Conservation (phyloP, 75 land plant species). For the Chamaecyparis obtusa region DNA sequence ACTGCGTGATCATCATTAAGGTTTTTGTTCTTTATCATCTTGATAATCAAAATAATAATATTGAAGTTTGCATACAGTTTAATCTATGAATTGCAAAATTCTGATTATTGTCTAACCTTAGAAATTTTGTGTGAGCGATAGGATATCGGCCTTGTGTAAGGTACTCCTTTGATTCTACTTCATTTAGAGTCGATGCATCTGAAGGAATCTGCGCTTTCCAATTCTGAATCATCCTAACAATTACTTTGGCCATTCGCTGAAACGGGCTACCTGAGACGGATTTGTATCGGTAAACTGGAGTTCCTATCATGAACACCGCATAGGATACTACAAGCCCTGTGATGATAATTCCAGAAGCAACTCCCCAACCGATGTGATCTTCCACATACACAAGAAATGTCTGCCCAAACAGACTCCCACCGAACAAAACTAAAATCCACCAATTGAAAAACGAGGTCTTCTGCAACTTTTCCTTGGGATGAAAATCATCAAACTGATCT, state of each 20-base stretch:
- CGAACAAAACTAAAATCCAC: constrained; percentile 71
- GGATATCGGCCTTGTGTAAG: constrained; percentile 36
- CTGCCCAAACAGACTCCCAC: constrained; percentile 52
- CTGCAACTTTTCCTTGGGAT: constrained; percentile 50
- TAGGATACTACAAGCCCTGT: constrained; percentile 48
- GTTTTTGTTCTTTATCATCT: no score
- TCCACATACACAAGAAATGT: constrained; percentile 57
- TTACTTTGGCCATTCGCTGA: constrained; percentile 56
- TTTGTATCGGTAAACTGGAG: constrained; percentile 69
- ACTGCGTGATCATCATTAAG: no score
- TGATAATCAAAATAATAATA: no score
- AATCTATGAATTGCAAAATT: no score
- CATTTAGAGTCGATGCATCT: constrained; percentile 62
- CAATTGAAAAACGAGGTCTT: constrained; percentile 79
- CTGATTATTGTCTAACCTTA: no score
- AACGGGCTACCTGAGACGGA: constrained; percentile 67
- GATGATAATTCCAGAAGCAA: constrained; percentile 53
- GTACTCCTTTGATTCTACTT: constrained; percentile 57
- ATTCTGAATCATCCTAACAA: constrained; percentile 57
- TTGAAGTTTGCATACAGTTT: no score
- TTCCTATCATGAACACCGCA: constrained; percentile 61
- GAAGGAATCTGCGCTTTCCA: constrained; percentile 38
- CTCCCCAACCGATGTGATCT: constrained; percentile 70
- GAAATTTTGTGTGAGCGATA: constrained; percentile 39
- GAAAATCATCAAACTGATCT: not conserved